Base-by-base conservation (phyloP, 352 stramenopile species). In the Globisporangium nagaii region DNA sequence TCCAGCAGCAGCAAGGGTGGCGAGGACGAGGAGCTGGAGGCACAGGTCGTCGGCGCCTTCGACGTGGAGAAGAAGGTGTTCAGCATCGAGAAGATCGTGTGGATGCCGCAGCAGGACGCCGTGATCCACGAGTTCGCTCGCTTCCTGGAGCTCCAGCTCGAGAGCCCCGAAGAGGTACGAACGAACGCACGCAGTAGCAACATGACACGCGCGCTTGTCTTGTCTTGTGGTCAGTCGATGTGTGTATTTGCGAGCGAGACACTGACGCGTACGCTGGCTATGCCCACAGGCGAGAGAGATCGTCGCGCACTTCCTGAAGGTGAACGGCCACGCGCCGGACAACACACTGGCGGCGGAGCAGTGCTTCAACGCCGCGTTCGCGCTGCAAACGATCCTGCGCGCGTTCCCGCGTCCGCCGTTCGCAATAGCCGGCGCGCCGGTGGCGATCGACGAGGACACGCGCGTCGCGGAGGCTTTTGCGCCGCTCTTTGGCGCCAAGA, bases 321-420 rank as follows among this genome's bases (percentile, higher is more conserved):
- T 39, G 13, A 92, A 92, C 30, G 78, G 75, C 8, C 72, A 88
- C 56, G 66, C 66, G 34, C 3, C 56, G 9, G 62, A 73, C 30
- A 63, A 84, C 7, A 32, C 59, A 12, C 58, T 65, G 37, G 37
- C 60, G 15, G 82, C 77, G 8, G 68, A 92, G 62, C 77, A 90
- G 68, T 88, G 77, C 54, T 86, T 90, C 47, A 88, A 81, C 58
- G 74, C 78, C 41, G 82, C 79, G 17, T 93, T 93, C 49, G 76
- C 82, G 0, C 62, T 93, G 20, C 82, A 93, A 54, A 88, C 80
- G 17, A 44, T 90, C n/a, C 48, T 93, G 19, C 66, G 74, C 40
- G 82, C 79, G 36, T 90, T 92, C 54, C 79, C 79, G 12, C 68
- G 51, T 1, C 68, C 71, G 20, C 73, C 67, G 5, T 64, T 90